Evolutionary conservation across 1,284 basidiomycete species (phyloP), one percentile per base, ranked within the genome.

Genomic region (Tilletia horrida): DNA sequence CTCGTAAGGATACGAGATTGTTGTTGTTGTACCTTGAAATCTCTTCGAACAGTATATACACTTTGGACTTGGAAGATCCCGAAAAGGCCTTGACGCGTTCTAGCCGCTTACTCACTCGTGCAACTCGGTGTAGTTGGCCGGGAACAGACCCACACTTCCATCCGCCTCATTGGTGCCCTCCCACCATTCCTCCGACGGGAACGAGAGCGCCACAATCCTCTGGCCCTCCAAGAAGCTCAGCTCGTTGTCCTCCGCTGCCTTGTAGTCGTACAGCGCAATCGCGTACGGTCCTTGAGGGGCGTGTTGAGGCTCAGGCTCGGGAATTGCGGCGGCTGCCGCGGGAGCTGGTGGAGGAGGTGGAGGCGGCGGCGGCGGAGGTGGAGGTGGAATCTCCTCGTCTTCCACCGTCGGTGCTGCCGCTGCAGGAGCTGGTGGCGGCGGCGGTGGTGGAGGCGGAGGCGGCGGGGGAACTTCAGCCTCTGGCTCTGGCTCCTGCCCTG

Each of bases 91-190:
- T n/a, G 35, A 40, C 35, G 35, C 35, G 6, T 40, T 40, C 18
- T 48, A 6, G 45, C 21, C 45, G 7, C 2, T 40, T 29, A 16
- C 29, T 35, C 29, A 59, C 55, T 63, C 64, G 2, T 65, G 62
- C 45, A 62, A 62, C 63, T 78, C 75, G 18, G 76, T 73, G 61
- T 79, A 79, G 68, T 78, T 79, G 27, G 73, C 71, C 1, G 79
- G 79, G 72, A 85, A 86, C 31, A 85, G 86, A 82, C 63, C 89
- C 87, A 43, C 89, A 87, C 62, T 66, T 9, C 76, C 78, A 9
- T 78, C 78, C 1, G 71, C 63, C 55, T 73, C 66, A 48, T 80
- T 80, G 25, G 70, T 77, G 31, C 80, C 80, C 63, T 71, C 74
- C 80, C 80, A 81, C 80, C 80, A 81, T 31, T 81, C 80, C 1